A percentile compares a stretch with the other conserved stretches of the same genome.
These are phyloP conservation scores for Linum lewisii DNA, from an alignment of 345 rosid genomes.

Conservation along the genomic window DNA sequence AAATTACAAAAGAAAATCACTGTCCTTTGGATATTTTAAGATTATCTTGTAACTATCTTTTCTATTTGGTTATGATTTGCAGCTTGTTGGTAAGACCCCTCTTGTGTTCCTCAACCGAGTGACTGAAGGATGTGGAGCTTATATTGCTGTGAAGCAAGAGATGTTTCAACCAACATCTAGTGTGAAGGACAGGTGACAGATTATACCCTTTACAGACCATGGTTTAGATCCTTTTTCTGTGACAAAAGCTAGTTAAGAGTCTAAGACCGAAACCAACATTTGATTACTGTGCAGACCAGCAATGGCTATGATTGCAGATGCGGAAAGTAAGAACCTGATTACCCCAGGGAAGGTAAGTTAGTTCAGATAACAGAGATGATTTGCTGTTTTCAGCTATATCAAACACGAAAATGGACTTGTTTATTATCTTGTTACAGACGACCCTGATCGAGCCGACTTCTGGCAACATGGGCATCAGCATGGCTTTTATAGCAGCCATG, in stretches of 20 bases:
- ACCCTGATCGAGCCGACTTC: conserved; percentile 91
- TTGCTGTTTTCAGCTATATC: neutral
- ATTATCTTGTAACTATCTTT: no score
- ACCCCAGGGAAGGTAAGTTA: conserved; percentile 56
- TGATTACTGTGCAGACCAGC: conserved; percentile 52
- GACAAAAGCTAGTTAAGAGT: neutral
- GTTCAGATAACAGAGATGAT: neutral
- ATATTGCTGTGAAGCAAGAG: conserved; percentile 81
- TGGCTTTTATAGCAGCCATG: conserved; percentile 92
- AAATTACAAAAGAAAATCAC: no score
- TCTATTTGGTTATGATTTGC: conserved; percentile 6
- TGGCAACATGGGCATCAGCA: conserved; percentile 93
- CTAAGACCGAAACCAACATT: neutral
- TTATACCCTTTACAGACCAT: neutral
- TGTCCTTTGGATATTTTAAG: no score
- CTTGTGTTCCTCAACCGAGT: conserved; percentile 77
- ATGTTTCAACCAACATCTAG: conserved; percentile 92
- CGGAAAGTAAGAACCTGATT: conserved; percentile 69
- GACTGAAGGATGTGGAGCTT: conserved; percentile 86
- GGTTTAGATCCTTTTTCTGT: neutral
- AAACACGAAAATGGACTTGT: neutral
- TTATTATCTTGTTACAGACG: conserved; percentile 34
- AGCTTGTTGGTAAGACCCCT: conserved; percentile 82
- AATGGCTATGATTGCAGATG: conserved; percentile 67
- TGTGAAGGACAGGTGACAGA: conserved; percentile 76